Evolutionary conservation across 352 stramenopile species (phyloP), one percentile per base, ranked within the genome.

Genomic region (Peronospora belbahrii): DNA sequence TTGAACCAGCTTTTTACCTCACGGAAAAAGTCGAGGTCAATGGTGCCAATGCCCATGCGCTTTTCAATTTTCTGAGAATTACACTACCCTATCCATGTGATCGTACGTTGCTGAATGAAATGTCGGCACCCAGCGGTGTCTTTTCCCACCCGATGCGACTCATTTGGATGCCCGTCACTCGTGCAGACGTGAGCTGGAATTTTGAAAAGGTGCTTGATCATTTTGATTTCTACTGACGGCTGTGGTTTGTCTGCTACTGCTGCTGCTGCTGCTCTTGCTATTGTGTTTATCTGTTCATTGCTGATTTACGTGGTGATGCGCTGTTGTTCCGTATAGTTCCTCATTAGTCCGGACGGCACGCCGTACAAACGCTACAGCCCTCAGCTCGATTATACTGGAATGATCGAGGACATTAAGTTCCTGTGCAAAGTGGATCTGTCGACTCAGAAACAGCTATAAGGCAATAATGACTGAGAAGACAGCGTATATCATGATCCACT

Each of bases 11-110:
- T n/a, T 89, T 89, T 57, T 45, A 59, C 30, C 67, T 89, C 25
- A 87, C 78, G 5, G 78, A 89, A 56, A 89, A 89, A 54, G 49
- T 86, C 15, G 78, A 89, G 41, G 78, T 89, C 15, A 87, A 89
- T 51, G 78, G 78, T 20, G 73, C 78, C 31, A 87, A 87, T 35
- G 78, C 74, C 19, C 78, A 89, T 53, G 65, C 78, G 15, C 52
- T 89, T 9, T 89, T 87, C 56, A 89, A 89, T 59, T 87, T 85
- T 24, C 56, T 87, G 20, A 64, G 69, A 31, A 76, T 89, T 10
- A 74, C 73, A 30, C 56, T 89, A 39, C 78, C 78, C 3, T 87
- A 79, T 37, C 69, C 74, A 22, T 80, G 64, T 23, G 78, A 89
- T 38, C 74, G 78, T 36, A 84, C 78, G 54, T 59, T 89, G 41